Evolutionary conservation across 2,329 filamentous ascomycete species (phyloP).

Genomic region (Falciphora oryzae): DNA sequence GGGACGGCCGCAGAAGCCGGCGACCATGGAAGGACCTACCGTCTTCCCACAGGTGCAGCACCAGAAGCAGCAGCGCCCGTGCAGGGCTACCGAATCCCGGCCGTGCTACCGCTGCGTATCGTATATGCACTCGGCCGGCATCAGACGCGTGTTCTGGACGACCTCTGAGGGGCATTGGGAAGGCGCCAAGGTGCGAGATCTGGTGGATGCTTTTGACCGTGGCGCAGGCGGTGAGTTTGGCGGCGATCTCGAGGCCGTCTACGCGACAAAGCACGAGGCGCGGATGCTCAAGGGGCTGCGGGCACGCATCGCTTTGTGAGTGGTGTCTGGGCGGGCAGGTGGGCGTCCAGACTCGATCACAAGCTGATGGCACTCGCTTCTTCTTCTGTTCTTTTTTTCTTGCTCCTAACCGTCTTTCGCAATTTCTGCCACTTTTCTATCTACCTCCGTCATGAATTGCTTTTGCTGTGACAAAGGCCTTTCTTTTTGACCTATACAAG

Average conservation of each 20-base stretch:
- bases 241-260: conserved; percentile 27
- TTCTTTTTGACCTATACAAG: too few species aligned
- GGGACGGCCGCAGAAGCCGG: background rate
- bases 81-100: conserved; percentile 30
- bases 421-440: background rate
- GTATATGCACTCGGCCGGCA: conserved; percentile 45
- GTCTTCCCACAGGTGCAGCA: background rate
- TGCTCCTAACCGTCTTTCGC: background rate
- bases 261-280: conserved; percentile 49
- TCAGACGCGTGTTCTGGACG: conserved; percentile 49
- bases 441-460: too few species aligned
- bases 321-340: too few species aligned
- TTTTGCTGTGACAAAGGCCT: too few species aligned
- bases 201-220: conserved; percentile 35
- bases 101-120: conserved; percentile 47
- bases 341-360: too few species aligned
- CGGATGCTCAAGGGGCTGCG: conserved; percentile 33
- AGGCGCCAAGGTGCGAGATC: conserved; percentile 40
- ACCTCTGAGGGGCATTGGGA: conserved; percentile 42
- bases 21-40: conserved; percentile 3
- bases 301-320: background rate
- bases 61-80: background rate
- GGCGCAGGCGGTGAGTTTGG: conserved; percentile 15
- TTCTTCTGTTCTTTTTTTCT: background rate
- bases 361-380: too few species aligned